Base-by-base conservation (phyloP, 2,329 filamentous ascomycete species). In the Monosporascus sp. region DNA sequence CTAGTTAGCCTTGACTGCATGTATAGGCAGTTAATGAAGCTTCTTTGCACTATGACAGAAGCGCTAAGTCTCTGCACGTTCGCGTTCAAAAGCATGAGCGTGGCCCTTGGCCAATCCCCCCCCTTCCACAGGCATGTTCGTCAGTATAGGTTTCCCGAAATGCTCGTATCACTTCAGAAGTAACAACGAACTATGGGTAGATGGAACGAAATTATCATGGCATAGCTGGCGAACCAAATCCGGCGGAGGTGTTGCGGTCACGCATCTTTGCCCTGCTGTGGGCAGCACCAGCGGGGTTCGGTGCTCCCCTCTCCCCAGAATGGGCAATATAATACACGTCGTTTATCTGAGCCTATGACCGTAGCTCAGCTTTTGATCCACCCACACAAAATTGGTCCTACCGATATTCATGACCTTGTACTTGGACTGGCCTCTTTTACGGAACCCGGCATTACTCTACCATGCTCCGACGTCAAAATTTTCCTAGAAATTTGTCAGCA, bases 401-500 rank as follows among this genome's bases (percentile, higher is more conserved):
- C 40, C 40, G 40, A 24, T 9, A 4, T 24, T 43, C 40, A 43
- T 43, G 4, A 43, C 22, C 19, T 43, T 20, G 22, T 20, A 19
- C 40, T 9, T 43, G 19, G 24, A 20, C 20, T 20, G 20, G 7
- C 9, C 19, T 11, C 19, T 17, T 24, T 16, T 43, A 14, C 3
- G 17, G 17, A 43, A 43, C 19, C 11, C 40, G n/a, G 24, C 14
- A 20, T 26, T 43, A 45, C 52, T 50, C 73, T 85, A 96, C 90
- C 91, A 96, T 48, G 91, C 90, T 64, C 83, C 84, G 54, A 95
- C 88, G 65, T 97, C 93, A 64, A 97, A 97, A 68, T 96, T 96
- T 73, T 97, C 93, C 85, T 92, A 58, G 37, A 38, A 17, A n/a
- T 37, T 60, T 53, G 63, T 78, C 65, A 76, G 70, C 57, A 48